A percentile compares a stretch with the other conserved stretches of the same genome.
phyloP scores from a whole-genome alignment of 2,329 filamentous ascomycete species.

The Magnaporthales sp. region DNA sequence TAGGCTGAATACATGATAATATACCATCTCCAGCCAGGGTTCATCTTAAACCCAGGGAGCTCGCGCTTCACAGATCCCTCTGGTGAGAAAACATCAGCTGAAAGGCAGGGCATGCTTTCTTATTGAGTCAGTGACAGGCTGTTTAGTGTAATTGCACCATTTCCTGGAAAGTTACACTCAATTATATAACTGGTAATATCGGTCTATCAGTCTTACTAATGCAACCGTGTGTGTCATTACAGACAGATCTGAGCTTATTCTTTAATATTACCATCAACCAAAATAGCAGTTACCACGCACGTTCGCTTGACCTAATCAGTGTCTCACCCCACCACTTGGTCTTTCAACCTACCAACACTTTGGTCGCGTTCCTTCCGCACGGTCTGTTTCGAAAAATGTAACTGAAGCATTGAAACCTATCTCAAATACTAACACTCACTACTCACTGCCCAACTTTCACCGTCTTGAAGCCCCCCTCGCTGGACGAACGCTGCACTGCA shows the following conservation, averaged over 20 bases:
- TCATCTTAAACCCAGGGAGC: neutral
- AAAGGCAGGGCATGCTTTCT: neutral
- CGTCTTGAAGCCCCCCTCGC: neutral
- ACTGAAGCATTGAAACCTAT: neutral
- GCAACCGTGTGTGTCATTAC: no score
- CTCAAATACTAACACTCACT: neutral
- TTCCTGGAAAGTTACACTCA: neutral
- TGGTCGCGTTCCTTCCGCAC: neutral
- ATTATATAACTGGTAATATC: neutral
- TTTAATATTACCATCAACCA: neutral
- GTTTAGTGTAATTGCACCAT: neutral
- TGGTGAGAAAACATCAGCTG: neutral
- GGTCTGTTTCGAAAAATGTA: neutral
- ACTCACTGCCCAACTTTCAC: neutral
- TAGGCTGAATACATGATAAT: neutral
- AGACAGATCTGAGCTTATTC: neutral
- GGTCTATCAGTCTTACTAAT: neutral
- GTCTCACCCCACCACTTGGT: no score
- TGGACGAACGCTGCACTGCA: neutral
- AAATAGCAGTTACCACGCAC: neutral
- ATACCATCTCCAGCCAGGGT: neutral
- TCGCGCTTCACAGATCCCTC: neutral
- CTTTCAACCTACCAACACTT: no score
- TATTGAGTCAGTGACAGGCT: neutral
- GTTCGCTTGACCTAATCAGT: neutral